Conservation (phyloP, 2,329 filamentous ascomycete genomes). For the Calonectria hongkongensis region DNA sequence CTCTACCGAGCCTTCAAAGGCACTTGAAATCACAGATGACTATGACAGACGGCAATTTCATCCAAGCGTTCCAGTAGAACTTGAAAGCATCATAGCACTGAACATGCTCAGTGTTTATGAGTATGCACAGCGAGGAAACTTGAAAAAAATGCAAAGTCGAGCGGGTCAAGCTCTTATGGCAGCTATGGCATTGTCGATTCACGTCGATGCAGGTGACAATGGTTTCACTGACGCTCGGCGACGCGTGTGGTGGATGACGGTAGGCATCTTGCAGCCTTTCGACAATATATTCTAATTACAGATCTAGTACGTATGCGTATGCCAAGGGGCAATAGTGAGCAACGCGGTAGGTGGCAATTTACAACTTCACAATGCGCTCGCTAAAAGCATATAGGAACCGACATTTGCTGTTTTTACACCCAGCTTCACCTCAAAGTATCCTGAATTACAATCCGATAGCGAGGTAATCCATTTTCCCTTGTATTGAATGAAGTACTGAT, state of each 20-base stretch:
- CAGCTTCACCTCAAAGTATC: slow-evolving; percentile 8
- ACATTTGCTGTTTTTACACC: slow-evolving; percentile 16
- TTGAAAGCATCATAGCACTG: slow-evolving; percentile 18
- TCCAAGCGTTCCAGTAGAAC: not conserved
- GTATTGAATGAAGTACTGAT: not conserved
- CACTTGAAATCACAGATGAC: not conserved
- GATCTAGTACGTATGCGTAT: slow-evolving; percentile 10
- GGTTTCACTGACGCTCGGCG: slow-evolving; percentile 4
- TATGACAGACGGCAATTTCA: not conserved
- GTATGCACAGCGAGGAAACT: slow-evolving; percentile 16
- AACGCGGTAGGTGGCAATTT: slow-evolving; percentile 1
- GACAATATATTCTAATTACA: not conserved
- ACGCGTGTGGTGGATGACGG: slow-evolving; percentile 19
- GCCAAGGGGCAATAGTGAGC: slow-evolving; percentile 17
- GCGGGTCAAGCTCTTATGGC: slow-evolving; percentile 1
- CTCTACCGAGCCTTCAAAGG: slow-evolving; percentile 3
- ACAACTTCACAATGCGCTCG: not conserved
- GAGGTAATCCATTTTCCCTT: not conserved
- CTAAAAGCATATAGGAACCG: not conserved
- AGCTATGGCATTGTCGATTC: slow-evolving; percentile 1
- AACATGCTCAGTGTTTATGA: slow-evolving; percentile 15
- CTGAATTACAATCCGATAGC: not conserved
- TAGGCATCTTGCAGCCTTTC: not conserved
- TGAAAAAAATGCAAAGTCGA: slow-evolving; percentile 15
- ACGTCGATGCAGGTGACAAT: not conserved